Percentiles rank a stretch among this genome's conserved stretches.
Conservation (phyloP, 805 yeast genomes). For the Hanseniaspora singularis region DNA sequence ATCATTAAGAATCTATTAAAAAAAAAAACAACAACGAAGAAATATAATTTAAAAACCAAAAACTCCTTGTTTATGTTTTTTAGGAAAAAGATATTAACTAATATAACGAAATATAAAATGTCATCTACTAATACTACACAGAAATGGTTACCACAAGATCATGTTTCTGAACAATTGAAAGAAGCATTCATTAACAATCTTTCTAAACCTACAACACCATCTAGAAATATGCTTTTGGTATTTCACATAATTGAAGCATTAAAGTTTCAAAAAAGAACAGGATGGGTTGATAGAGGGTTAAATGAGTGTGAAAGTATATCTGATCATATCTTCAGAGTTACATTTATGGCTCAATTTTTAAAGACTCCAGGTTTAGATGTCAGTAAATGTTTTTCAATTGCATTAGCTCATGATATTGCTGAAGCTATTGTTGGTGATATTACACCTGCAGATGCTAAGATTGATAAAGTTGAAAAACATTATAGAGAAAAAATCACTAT, state of each 20-base stretch:
- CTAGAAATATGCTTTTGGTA: constrained; percentile 44
- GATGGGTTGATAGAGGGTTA: constrained; percentile 68
- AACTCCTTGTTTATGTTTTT: too few relatives aligned
- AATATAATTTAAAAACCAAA: too few relatives aligned
- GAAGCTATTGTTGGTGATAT: constrained; percentile 91
- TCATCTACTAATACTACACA: constrained; percentile 1
- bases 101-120: neutral
- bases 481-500: constrained; percentile 68
- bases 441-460: constrained; percentile 58
- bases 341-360: constrained; percentile 62
- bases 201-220: constrained; percentile 20
- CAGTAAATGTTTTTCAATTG: constrained; percentile 67
- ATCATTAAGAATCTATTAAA: too few relatives aligned
- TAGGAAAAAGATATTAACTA: too few relatives aligned
- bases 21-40: too few relatives aligned
- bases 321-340: constrained; percentile 97
- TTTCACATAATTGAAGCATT: constrained; percentile 57
- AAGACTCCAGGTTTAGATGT: constrained; percentile 42
- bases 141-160: constrained; percentile 37
- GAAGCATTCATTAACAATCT: constrained; percentile 18
- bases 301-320: constrained; percentile 49
- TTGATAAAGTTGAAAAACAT: constrained; percentile 71
- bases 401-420: constrained; percentile 87
- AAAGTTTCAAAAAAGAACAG: constrained; percentile 77
- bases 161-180: constrained; percentile 32